Base-by-base conservation (phyloP, 1,284 basidiomycete genomes). In the Ceratobasidium sp. region DNA sequence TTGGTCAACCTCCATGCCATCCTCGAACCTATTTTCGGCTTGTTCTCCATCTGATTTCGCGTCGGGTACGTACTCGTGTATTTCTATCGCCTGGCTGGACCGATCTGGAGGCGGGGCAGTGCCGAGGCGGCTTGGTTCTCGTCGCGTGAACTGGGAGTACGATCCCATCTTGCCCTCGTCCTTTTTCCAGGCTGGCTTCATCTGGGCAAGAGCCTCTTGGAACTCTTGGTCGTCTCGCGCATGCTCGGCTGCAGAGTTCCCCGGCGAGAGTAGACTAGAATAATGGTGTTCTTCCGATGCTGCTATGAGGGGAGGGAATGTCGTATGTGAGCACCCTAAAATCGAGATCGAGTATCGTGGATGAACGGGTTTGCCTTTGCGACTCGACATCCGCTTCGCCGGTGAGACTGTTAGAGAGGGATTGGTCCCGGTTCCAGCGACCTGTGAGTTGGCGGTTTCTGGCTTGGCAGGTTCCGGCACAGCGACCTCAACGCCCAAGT, bases 261-360 rank as follows among this genome's bases (percentile, higher is more conserved):
- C 30, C 10, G 59, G 27, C 30, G 23, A 8, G 23, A 60, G 30
- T 14, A 60, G 27, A 30, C 35, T 60, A 30, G 30, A 7, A 30
- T 60, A 60, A 12, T 33, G 8, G 59, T 38, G 27, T 23, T 62
- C 33, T 7, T 62, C 30, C 10, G 16, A 8, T 3, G 59, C 33
- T 62, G 14, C 2, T 6, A 62, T 6, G 16, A 62, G 30, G 7
- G 30, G 16, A 62, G 59, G 59, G 20, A 38, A 62, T 2, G 38
- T 23, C 35, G 35, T n/a, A 20, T 62, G 33, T n/a, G 59, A 38
- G 30, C 59, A 62, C 3, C 59, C 59, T 35, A 12, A 35, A 18
- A 62, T 38, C 59, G 59, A 62, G n/a, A 62, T 18, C 33, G 59
- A 23, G 59, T 62, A 62, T 38, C 59, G 59, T 35, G 30, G 59